Conservation (phyloP, 2,329 filamentous ascomycete genomes). For the Monilinia polystroma region DNA sequence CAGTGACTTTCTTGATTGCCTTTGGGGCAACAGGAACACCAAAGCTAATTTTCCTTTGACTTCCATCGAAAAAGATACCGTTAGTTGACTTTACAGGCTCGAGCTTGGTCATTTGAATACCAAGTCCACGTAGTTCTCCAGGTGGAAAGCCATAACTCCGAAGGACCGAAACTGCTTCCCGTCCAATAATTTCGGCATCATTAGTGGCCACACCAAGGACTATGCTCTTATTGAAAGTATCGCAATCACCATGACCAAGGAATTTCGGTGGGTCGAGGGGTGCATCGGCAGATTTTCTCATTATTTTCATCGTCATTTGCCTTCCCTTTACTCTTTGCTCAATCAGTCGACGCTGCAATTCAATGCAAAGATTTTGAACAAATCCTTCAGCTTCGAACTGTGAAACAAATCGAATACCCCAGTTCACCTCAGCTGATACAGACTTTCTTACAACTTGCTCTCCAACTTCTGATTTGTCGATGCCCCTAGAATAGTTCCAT, state of each 20-base stretch:
- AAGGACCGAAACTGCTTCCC: constrained; percentile 82
- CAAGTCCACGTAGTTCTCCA: constrained; percentile 88
- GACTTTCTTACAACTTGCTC: constrained; percentile 86
- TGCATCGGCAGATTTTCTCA: constrained; percentile 81
- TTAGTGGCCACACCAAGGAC: constrained; percentile 83
- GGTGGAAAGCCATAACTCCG: constrained; percentile 80
- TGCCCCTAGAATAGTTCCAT: constrained; percentile 85
- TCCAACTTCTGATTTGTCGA: constrained; percentile 82
- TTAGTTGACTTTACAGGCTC: constrained; percentile 66
- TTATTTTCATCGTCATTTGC: constrained; percentile 91
- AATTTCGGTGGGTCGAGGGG: constrained; percentile 91
- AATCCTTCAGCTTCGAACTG: constrained; percentile 95
- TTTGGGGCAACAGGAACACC: constrained; percentile 49
- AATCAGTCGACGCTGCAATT: constrained; percentile 75
- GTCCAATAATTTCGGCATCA: constrained; percentile 65
- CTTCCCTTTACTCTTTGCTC: constrained; percentile 84
- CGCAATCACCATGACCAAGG: constrained; percentile 91
- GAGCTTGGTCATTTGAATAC: constrained; percentile 90
- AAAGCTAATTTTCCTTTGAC: constrained; percentile 78
- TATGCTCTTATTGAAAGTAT: constrained; percentile 87
- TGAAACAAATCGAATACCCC: constrained; percentile 92
- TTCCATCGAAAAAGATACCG: constrained; percentile 62
- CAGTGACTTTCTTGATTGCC: constrained; percentile 43
- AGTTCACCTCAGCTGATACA: constrained; percentile 95
- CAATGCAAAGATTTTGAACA: constrained; percentile 77